Conservation (phyloP, 164 flowering plant species). For the Paratinospora sagittata region DNA sequence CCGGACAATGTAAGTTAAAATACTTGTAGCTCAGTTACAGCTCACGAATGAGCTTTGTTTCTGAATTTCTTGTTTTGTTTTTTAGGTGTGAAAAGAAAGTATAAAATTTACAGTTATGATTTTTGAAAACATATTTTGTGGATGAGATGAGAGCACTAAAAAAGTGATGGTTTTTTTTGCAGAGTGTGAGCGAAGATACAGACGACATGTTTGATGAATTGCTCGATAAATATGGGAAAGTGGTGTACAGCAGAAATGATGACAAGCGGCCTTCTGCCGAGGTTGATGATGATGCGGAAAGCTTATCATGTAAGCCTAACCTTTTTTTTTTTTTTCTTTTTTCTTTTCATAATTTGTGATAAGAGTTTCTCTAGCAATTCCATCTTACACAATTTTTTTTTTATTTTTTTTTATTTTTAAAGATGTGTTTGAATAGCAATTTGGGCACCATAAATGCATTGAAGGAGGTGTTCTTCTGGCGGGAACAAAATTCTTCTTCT, state of each 20-base stretch:
- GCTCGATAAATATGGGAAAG: slow-evolving; percentile 76
- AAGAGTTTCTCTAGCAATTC: background rate
- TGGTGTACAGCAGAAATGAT: slow-evolving; percentile 63
- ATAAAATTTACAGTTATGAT: too few species aligned
- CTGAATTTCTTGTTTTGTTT: background rate
- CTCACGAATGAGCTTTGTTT: background rate
- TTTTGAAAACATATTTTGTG: background rate
- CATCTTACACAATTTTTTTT: too few species aligned
- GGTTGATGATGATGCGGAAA: slow-evolving; percentile 90
- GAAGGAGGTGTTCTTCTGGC: too few species aligned
- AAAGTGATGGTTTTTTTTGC: slow-evolving; percentile 19
- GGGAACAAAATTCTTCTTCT: too few species aligned
- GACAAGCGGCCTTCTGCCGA: slow-evolving; percentile 60
- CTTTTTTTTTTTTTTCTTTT: slow-evolving; percentile 1
- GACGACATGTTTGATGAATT: slow-evolving; percentile 82
- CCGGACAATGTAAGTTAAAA: slow-evolving; percentile 15
- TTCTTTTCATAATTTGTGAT: too few species aligned
- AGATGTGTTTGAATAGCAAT: too few species aligned
- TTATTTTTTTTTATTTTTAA: too few species aligned
- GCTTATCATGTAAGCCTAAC: slow-evolving; percentile 66
- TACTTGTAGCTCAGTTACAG: background rate
- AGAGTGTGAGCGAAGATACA: slow-evolving; percentile 65
- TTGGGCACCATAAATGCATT: too few species aligned
- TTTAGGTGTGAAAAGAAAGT: background rate
- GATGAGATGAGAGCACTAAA: background rate